Evolutionary conservation across 257 asterid species (phyloP).

Genomic region (Fraxinus excelsior): DNA sequence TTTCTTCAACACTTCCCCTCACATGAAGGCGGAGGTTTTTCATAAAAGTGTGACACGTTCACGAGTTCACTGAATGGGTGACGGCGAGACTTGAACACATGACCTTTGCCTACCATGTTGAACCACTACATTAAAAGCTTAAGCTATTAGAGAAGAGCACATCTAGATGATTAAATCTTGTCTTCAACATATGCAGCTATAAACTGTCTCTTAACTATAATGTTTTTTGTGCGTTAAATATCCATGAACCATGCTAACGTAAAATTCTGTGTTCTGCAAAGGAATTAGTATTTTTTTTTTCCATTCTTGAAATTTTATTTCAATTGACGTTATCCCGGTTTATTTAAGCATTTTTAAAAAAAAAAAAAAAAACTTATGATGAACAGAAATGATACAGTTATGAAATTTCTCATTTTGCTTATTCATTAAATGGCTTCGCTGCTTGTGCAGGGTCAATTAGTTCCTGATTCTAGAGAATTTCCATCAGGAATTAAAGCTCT

Average conservation of each 20-base stretch:
- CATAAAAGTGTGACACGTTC: too few species aligned
- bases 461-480: slow-evolving; percentile 62
- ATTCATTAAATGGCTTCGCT: slow-evolving; percentile 11
- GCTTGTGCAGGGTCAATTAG: slow-evolving; percentile 71
- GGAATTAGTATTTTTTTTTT: background rate
- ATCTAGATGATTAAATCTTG: background rate
- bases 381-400: slow-evolving; percentile 1
- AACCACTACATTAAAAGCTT: too few species aligned
- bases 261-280: background rate
- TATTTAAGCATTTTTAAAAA: too few species aligned
- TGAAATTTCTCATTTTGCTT: background rate
- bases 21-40: background rate
- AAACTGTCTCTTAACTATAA: background rate
- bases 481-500: slow-evolving; percentile 88
- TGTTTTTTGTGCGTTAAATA: background rate
- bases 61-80: background rate
- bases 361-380: too few species aligned
- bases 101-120: background rate
- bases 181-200: background rate
- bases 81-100: background rate
- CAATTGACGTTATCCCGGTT: background rate
- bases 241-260: background rate
- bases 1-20: background rate
- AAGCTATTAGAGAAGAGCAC: background rate
- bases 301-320: background rate